Conservation (phyloP, 805 yeast genomes). For the Wickerhamiella sorbophila region DNA sequence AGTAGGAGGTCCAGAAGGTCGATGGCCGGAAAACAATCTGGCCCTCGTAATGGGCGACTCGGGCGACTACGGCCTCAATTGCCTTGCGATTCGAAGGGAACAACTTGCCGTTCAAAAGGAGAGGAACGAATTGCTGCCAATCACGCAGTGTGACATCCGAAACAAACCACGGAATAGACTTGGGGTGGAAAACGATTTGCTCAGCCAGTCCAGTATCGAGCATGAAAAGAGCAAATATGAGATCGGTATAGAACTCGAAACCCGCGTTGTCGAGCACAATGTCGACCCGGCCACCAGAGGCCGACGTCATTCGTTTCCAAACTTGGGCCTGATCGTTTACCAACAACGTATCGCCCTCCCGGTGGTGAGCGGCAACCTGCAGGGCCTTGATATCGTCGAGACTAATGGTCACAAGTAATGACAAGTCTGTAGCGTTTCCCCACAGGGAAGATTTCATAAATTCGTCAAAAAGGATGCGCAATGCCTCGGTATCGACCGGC, state of each 20-base stretch:
- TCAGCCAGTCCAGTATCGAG: conserved; percentile 55
- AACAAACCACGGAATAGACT: conserved; percentile 92
- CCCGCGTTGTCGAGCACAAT: conserved; percentile 88
- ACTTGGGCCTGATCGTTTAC: conserved; percentile 59
- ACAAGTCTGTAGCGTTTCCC: conserved; percentile 97
- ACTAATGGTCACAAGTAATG: conserved; percentile 55
- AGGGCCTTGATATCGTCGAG: conserved; percentile 78
- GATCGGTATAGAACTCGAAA: conserved; percentile 84
- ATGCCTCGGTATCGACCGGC: conserved; percentile 24
- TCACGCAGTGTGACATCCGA: conserved; percentile 88
- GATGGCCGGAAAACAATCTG: conserved; percentile 39
- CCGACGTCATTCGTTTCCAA: conserved; percentile 33
- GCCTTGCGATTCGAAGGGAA: conserved; percentile 37
- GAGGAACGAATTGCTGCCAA: conserved; percentile 41
- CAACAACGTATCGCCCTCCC: conserved; percentile 66
- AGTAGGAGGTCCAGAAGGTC: conserved; percentile 76
- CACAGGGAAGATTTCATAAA: conserved; percentile 79
- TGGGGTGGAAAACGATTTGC: conserved; percentile 68
- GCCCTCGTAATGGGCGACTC: conserved; percentile 36
- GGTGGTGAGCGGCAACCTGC: conserved; percentile 70
- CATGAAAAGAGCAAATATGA: conserved; percentile 48
- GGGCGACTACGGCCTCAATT: conserved; percentile 34
- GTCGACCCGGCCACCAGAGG: conserved; percentile 43
- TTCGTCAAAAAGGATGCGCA: conserved; percentile 57
- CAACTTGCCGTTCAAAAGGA: conserved; percentile 37